phyloP scores from a whole-genome alignment of 345 rosid genomes.

The Lagerstroemia speciosa region DNA sequence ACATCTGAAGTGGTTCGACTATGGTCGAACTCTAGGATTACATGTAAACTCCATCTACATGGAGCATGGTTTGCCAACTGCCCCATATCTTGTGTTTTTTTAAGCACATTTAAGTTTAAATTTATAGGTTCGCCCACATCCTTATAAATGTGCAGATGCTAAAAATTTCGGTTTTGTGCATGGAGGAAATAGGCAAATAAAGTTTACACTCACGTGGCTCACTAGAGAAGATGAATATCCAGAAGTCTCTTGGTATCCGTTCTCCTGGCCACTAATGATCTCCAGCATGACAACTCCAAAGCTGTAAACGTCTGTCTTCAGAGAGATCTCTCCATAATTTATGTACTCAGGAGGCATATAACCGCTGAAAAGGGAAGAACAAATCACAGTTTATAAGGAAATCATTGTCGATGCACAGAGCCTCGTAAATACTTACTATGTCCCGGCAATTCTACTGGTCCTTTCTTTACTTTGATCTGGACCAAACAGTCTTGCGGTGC shows the following conservation, averaged over 20 bases:
- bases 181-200: background rate
- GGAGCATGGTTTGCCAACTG: no score
- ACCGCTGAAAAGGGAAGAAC: conserved; percentile 5
- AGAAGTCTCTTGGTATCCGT: background rate
- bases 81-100: no score
- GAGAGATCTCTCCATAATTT: conserved; percentile 3
- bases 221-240: conserved; percentile 5
- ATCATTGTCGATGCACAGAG: background rate
- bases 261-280: conserved; percentile 15
- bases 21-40: no score
- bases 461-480: conserved; percentile 7
- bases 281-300: conserved; percentile 20
- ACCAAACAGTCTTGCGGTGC: conserved; percentile 18
- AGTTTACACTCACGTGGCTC: conserved; percentile 12
- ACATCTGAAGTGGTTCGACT: no score
- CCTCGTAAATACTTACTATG: conserved; percentile 7
- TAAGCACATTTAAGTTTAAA: no score
- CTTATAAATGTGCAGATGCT: background rate
- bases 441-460: conserved; percentile 21
- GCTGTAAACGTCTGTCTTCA: conserved; percentile 13
- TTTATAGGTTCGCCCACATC: no score
- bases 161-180: background rate
- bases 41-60: no score
- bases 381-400: background rate
- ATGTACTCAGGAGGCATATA: conserved; percentile 22